Evolutionary conservation across 768 basidiomycete species (phyloP).

Genomic region (Termitomyces sp.): DNA sequence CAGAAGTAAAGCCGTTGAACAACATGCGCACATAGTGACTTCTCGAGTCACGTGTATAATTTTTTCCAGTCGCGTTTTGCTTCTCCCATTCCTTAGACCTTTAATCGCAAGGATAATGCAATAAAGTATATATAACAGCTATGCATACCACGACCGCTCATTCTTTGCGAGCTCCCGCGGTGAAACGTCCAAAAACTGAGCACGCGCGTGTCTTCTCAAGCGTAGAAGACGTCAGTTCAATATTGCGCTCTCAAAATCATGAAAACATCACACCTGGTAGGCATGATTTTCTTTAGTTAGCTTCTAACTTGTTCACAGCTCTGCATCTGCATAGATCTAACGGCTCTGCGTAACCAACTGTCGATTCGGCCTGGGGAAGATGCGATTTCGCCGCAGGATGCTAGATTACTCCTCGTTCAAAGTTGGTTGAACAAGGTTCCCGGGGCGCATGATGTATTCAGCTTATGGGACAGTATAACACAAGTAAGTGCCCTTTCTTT

Average conservation of each 20-base stretch:
- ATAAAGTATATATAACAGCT: neutral
- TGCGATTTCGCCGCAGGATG: slow-evolving; percentile 48
- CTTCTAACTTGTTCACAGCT: slow-evolving; percentile 7
- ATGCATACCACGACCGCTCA: neutral
- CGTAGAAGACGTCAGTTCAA: slow-evolving; percentile 27
- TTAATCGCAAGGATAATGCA: neutral
- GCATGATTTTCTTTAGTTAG: slow-evolving; percentile 16
- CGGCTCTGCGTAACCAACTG: slow-evolving; percentile 58
- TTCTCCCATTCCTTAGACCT: neutral
- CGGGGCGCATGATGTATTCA: slow-evolving; percentile 57
- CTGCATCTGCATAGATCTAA: slow-evolving; percentile 30
- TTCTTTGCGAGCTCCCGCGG: neutral
- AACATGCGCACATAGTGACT: neutral
- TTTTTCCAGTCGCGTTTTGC: neutral
- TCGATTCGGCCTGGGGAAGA: slow-evolving; percentile 45
- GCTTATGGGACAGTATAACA: slow-evolving; percentile 50
- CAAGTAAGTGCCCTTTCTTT: slow-evolving; percentile 34
- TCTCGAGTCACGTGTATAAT: neutral
- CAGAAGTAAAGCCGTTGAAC: neutral
- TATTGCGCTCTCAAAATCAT: slow-evolving; percentile 26
- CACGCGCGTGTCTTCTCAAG: slow-evolving; percentile 14
- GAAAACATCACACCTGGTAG: slow-evolving; percentile 24
- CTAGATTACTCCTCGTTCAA: slow-evolving; percentile 51
- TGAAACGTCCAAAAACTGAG: neutral
- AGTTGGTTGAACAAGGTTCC: slow-evolving; percentile 57